Evolutionary conservation across 441 rosid species (phyloP).

Genomic region (Gossypium laxum): DNA sequence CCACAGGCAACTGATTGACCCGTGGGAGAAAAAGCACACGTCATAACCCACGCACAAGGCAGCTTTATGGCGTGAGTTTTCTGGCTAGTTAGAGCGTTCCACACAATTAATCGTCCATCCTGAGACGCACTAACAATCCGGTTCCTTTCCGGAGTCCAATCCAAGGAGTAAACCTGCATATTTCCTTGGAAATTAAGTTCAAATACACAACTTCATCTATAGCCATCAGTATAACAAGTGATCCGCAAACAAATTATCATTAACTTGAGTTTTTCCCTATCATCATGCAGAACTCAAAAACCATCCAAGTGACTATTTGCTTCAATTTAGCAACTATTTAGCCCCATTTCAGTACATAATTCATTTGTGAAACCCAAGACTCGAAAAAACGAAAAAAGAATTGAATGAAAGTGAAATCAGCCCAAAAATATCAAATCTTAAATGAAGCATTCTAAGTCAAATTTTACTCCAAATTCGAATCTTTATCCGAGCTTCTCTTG

Average conservation of each 20-base stretch:
- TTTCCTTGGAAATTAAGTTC: conserved; percentile 9
- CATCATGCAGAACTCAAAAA: background rate
- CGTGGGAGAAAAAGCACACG: conserved; percentile 87
- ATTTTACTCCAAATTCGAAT: too few relatives aligned
- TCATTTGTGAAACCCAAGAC: too few relatives aligned
- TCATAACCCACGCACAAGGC: conserved; percentile 97
- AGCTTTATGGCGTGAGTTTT: conserved; percentile 88
- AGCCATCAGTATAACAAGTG: background rate
- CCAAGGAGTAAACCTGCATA: conserved; percentile 75
- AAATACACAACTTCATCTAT: background rate
- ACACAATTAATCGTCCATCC: conserved; percentile 82
- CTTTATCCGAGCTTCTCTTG: too few relatives aligned
- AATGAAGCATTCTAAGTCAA: too few relatives aligned
- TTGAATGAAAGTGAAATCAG: too few relatives aligned
- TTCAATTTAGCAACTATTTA: background rate
- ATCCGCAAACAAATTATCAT: background rate
- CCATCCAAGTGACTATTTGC: background rate
- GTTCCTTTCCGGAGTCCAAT: conserved; percentile 84
- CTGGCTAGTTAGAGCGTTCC: conserved; percentile 96
- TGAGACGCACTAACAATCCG: conserved; percentile 90
- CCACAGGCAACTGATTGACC: conserved; percentile 95
- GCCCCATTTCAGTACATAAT: background rate
- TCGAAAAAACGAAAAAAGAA: too few relatives aligned
- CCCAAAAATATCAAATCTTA: too few relatives aligned
- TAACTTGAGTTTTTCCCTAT: background rate